These are phyloP conservation scores for Trametopsis cervina DNA, from an alignment of 768 basidiomycete species.

Conservation along the genomic window DNA sequence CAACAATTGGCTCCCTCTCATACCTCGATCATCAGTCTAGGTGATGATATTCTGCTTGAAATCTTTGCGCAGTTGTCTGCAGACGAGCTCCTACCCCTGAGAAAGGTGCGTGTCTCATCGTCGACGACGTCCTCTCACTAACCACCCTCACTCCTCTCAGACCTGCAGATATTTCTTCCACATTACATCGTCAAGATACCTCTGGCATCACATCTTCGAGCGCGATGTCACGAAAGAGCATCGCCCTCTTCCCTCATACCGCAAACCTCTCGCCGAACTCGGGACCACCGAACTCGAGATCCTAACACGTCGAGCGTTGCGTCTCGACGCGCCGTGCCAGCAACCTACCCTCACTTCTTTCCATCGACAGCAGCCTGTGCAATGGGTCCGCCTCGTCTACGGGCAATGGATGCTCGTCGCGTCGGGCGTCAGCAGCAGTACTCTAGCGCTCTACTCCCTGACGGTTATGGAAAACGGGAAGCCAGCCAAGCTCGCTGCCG, in stretches of 20 bases:
- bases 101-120: conserved; percentile 4
- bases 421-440: conserved; percentile 2
- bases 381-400: conserved; percentile 5
- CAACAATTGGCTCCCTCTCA: not conserved
- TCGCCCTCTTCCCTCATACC: conserved; percentile 7
- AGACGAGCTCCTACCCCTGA: conserved; percentile 5
- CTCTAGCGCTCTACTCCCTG: conserved; percentile 8
- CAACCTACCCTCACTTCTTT: conserved; percentile 2
- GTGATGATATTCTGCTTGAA: conserved; percentile 11
- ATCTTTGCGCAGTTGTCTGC: conserved; percentile 5
- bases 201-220: conserved; percentile 8
- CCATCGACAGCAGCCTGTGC: conserved; percentile 4
- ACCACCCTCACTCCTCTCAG: not conserved
- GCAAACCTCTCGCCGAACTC: conserved; percentile 1
- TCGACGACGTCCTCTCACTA: not conserved
- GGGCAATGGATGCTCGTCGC: conserved; percentile 8
- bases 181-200: conserved; percentile 6
- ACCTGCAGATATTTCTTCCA: conserved; percentile 10
- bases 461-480: conserved; percentile 2
- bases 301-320: conserved; percentile 10
- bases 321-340: not conserved
- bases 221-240: conserved; percentile 8
- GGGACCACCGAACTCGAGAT: conserved; percentile 1
- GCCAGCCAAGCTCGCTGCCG: not conserved
- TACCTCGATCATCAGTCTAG: conserved; percentile 3